A percentile compares a stretch with the other conserved stretches of the same genome.
phyloP scores from a whole-genome alignment of 2,329 filamentous ascomycete genomes.

The Colletotrichum lentis region DNA sequence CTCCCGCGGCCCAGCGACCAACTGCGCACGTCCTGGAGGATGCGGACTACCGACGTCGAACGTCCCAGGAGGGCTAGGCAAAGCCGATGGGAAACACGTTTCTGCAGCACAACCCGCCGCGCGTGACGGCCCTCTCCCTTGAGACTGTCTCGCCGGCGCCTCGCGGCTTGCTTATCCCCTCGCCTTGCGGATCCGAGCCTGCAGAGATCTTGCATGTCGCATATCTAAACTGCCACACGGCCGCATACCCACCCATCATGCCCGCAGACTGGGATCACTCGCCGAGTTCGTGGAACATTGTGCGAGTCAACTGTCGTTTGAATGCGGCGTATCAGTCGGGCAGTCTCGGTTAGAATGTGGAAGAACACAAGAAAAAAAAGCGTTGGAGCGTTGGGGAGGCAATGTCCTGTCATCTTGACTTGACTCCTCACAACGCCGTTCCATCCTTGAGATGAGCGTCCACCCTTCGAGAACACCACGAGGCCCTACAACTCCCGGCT shows the following conservation, averaged over 20 bases:
- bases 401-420: slow-evolving; percentile 18
- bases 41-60: slow-evolving; percentile 21
- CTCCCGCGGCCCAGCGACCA: neutral
- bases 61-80: slow-evolving; percentile 22
- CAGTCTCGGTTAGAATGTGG: neutral
- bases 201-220: slow-evolving; percentile 5
- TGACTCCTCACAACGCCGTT: slow-evolving; percentile 8
- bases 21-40: slow-evolving; percentile 30
- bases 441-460: slow-evolving; percentile 27
- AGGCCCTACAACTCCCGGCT: neutral
- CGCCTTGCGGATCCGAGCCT: neutral
- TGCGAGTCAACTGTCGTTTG: neutral
- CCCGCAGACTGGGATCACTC: neutral
- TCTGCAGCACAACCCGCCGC: slow-evolving; percentile 11
- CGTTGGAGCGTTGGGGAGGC: neutral
- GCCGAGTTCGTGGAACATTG: neutral
- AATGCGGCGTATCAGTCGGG: neutral
- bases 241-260: neutral
- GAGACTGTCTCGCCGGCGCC: slow-evolving; percentile 4
- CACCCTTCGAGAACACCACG: slow-evolving; percentile 16
- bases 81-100: slow-evolving; percentile 20
- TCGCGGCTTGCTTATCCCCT: neutral
- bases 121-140: neutral
- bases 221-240: neutral
- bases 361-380: neutral